These are phyloP conservation scores for Delonix regia DNA, from an alignment of 306 rosid species.

Conservation along the genomic window DNA sequence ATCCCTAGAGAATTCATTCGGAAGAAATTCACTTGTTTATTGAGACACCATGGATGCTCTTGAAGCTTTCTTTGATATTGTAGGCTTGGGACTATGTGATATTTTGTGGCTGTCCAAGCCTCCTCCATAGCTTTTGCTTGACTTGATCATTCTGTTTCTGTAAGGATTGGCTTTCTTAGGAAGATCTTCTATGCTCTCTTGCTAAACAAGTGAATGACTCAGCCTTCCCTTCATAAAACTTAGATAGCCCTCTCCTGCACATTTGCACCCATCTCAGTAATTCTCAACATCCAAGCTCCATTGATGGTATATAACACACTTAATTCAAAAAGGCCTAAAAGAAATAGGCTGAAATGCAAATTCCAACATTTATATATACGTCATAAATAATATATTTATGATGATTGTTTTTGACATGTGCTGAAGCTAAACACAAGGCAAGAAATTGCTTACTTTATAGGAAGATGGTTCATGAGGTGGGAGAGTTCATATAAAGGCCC, in stretches of 20 bases:
- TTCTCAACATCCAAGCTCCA: not conserved
- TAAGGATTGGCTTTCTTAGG: slow-evolving; percentile 55
- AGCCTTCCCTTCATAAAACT: slow-evolving; percentile 72
- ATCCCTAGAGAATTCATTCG: too few relatives aligned
- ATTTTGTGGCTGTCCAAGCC: slow-evolving; percentile 53
- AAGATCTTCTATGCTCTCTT: slow-evolving; percentile 69
- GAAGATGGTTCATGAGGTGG: slow-evolving; percentile 81
- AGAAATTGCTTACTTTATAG: slow-evolving; percentile 64
- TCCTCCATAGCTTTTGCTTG: slow-evolving; percentile 74
- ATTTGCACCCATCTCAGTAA: not conserved
- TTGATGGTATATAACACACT: not conserved
- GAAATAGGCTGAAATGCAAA: not conserved
- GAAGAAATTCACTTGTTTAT: too few relatives aligned
- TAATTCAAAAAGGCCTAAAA: too few relatives aligned
- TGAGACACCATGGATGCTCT: slow-evolving; percentile 46
- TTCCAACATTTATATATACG: too few relatives aligned
- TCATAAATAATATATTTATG: too few relatives aligned
- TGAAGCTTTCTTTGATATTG: slow-evolving; percentile 73
- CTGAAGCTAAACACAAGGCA: not conserved
- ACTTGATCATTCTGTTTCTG: slow-evolving; percentile 58
- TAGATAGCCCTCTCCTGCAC: slow-evolving; percentile 88
- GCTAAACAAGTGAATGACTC: slow-evolving; percentile 69
- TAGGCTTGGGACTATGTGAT: slow-evolving; percentile 50
- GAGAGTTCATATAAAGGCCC: slow-evolving; percentile 79
- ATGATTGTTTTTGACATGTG: too few relatives aligned